Evolutionary conservation across 257 asterid species (phyloP).

Genomic region (Rubia yunnanensis): DNA sequence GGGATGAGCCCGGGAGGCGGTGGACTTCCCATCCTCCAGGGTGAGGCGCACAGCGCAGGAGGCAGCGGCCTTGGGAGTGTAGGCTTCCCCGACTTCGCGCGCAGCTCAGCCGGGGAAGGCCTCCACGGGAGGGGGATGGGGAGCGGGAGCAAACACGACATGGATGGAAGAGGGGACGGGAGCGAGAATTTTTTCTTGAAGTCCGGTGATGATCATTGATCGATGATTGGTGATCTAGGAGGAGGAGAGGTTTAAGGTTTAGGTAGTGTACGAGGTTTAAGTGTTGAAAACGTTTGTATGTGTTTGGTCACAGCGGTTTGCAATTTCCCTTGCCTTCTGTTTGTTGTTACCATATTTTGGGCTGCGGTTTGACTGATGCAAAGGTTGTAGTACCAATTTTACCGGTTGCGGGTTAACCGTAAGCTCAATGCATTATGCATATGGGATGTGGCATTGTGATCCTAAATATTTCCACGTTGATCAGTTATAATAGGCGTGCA

Average conservation of each 20-base stretch:
- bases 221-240: constrained; percentile 7
- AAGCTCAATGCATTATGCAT: neutral
- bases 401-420: neutral
- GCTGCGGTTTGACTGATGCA: neutral
- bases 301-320: too few relatives aligned
- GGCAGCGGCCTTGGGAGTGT: constrained; percentile 25
- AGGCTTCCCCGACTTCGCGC: constrained; percentile 53
- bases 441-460: too few relatives aligned
- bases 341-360: too few relatives aligned
- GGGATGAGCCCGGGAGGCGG: constrained; percentile 63
- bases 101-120: constrained; percentile 19
- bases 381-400: neutral
- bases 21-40: constrained; percentile 63
- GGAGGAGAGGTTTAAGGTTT: constrained; percentile 2
- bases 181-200: constrained; percentile 66
- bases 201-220: constrained; percentile 45
- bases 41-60: constrained; percentile 46
- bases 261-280: neutral
- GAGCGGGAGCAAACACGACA: constrained; percentile 59
- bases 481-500: neutral
- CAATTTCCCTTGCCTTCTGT: neutral
- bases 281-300: neutral
- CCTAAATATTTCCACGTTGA: neutral
- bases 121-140: constrained; percentile 28
- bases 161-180: constrained; percentile 52